Evolutionary conservation across 345 rosid genomes (phyloP).

Genomic region (Pugionium cornutum): DNA sequence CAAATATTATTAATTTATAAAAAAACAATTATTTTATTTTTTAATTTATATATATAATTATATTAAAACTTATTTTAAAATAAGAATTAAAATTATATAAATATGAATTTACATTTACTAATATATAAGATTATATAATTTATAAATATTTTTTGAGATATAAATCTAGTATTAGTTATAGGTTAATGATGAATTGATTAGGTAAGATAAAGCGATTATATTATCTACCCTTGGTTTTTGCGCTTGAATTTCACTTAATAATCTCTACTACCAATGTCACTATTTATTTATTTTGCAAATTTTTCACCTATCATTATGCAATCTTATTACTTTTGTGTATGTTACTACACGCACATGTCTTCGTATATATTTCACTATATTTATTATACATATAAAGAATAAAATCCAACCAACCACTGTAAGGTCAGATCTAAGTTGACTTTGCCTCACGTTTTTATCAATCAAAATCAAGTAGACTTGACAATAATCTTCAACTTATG

Average conservation of each 20-base stretch:
- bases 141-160: no score
- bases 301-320: not conserved
- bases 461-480: slow-evolving; percentile 35
- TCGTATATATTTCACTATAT: slow-evolving; percentile 2
- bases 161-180: no score
- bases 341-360: not conserved
- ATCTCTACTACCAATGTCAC: not conserved
- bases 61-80: no score
- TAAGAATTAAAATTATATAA: no score
- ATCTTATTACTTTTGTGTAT: not conserved
- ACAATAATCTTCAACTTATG: slow-evolving; percentile 25
- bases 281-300: not conserved
- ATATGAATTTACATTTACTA: no score
- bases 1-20: no score
- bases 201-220: not conserved
- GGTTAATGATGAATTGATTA: no score
- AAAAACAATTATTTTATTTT: no score
- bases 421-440: slow-evolving; percentile 30
- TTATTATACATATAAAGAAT: slow-evolving; percentile 21
- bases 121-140: no score
- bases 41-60: no score
- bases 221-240: not conserved
- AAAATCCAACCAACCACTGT: slow-evolving; percentile 45
- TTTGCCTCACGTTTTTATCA: slow-evolving; percentile 30
- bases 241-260: not conserved